Base-by-base conservation (phyloP, 768 basidiomycete species). In the Clitopilus hobsonii region DNA sequence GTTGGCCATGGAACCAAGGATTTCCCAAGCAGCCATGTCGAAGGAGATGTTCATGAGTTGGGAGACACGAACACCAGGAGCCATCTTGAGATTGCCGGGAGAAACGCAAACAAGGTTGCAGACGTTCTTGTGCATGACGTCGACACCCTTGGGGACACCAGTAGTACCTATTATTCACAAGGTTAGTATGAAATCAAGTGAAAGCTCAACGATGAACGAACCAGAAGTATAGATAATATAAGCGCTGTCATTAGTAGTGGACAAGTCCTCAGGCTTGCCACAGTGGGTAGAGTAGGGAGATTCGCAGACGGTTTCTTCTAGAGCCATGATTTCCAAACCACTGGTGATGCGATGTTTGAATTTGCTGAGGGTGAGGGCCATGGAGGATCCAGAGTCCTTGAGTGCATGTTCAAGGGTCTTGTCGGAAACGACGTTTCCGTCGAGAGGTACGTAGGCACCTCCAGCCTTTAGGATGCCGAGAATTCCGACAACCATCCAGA, bases 21-120 rank as follows among this genome's bases (percentile, higher is more conserved):
- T 77, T 61, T 83, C 81, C 84, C 84, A 86, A 18, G 81, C 82
- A 38, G 80, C 81, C 82, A 86, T 84, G 59, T 86, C 84, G 61
- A 85, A 86, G 3, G 83, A 78, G 41, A 86, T 78, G 58, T 85
- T 84, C 67, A 86, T 74, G 22, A 85, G 68, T 60, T 85, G 83
- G 6, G 82, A 75, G 20, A 85, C 81, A 10, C 80, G 75, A 26
- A 75, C 60, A 11, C 83, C 82, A 1, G 81, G 80, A n/a, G 64
- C 56, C 80, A 86, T 84, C 27, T 75, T 74, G 8, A 84, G 70
- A 58, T 80, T 83, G n/a, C 82, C 83, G 23, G 83, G 83, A 18
- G 70, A 59, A 54, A 71, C 61, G 49, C 70, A 72, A 18, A 75
- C 60, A 83, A 83, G 69, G 63, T 85, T 85, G 14, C 74, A 77